Percentiles rank a stretch among this genome's conserved stretches.
Evolutionary conservation across 345 rosid genomes (phyloP).

Genomic region (Syzygium oleosum): DNA sequence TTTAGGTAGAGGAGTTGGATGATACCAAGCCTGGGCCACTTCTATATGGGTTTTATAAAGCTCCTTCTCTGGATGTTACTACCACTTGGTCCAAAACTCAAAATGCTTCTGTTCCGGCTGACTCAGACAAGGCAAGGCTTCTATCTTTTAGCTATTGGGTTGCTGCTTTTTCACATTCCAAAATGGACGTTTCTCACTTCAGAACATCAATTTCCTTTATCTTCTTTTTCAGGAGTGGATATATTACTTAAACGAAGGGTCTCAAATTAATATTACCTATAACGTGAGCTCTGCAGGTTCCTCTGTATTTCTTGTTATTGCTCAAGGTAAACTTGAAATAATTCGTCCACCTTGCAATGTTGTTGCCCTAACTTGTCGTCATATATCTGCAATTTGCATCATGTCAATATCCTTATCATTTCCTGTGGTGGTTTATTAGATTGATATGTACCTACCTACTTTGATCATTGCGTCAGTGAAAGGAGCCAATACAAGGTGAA

Average conservation of each 20-base stretch:
- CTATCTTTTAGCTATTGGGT: not conserved
- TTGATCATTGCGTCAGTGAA: not conserved
- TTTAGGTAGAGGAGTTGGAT: conserved; percentile 63
- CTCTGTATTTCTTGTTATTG: conserved; percentile 64
- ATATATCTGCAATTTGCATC: not conserved
- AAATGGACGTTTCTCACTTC: not conserved
- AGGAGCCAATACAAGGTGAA: not conserved
- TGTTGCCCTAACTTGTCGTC: not conserved
- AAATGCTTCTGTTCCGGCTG: conserved; percentile 45
- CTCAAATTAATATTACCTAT: conserved; percentile 66
- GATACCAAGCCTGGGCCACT: conserved; percentile 33
- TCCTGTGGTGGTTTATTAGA: not conserved
- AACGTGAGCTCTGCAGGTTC: conserved; percentile 43
- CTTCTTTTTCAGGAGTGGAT: conserved; percentile 57
- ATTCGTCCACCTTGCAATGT: not conserved
- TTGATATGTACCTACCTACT: not conserved
- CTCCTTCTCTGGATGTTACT: conserved; percentile 60
- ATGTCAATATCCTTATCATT: not conserved
- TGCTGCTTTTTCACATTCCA: not conserved
- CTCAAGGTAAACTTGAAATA: conserved; percentile 53
- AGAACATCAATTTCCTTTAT: not conserved
- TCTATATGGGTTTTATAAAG: conserved; percentile 56
- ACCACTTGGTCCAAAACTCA: conserved; percentile 46
- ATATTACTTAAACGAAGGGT: conserved; percentile 65
- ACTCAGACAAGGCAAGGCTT: conserved; percentile 67